Evolutionary conservation across 2,329 filamentous ascomycete genomes (phyloP).

Genomic region (Cercospora nicotianae): DNA sequence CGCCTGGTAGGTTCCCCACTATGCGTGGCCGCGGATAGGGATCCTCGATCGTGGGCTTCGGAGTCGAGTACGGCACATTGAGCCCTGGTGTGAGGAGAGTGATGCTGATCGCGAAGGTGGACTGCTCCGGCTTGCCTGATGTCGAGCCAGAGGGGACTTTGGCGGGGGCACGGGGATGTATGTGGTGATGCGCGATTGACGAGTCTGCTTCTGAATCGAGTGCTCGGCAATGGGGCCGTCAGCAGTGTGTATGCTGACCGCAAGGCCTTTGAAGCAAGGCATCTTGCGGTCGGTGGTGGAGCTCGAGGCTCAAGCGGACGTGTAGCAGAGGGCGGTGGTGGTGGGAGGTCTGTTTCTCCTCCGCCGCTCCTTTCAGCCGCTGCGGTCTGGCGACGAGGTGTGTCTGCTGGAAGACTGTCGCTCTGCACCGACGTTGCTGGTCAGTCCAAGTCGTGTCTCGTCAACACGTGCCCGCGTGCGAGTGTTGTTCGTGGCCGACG

Average conservation of each 20-base stretch:
- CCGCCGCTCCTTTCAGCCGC: not conserved
- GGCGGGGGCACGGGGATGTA: constrained; percentile 93
- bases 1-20: constrained; percentile 68
- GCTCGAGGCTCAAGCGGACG: constrained; percentile 11
- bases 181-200: constrained; percentile 87
- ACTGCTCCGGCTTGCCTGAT: constrained; percentile 76
- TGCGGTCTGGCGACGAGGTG: not conserved
- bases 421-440: not conserved
- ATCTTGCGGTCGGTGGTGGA: constrained; percentile 47
- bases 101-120: constrained; percentile 97
- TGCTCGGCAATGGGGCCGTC: constrained; percentile 82
- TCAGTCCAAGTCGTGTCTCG: not conserved
- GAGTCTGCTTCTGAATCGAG: constrained; percentile 90
- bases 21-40: constrained; percentile 79
- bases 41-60: constrained; percentile 73
- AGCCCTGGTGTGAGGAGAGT: constrained; percentile 87
- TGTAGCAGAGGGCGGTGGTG: not conserved
- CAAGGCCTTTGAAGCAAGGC: constrained; percentile 99
- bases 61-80: constrained; percentile 87
- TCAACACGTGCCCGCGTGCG: constrained; percentile 1
- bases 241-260: constrained; percentile 90
- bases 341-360: constrained; percentile 5
- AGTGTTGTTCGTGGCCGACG: not conserved
- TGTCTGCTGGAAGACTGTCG: not conserved
- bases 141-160: constrained; percentile 64